phyloP scores from a whole-genome alignment of 2,329 filamentous ascomycete species.

The Aspergillus sp. region DNA sequence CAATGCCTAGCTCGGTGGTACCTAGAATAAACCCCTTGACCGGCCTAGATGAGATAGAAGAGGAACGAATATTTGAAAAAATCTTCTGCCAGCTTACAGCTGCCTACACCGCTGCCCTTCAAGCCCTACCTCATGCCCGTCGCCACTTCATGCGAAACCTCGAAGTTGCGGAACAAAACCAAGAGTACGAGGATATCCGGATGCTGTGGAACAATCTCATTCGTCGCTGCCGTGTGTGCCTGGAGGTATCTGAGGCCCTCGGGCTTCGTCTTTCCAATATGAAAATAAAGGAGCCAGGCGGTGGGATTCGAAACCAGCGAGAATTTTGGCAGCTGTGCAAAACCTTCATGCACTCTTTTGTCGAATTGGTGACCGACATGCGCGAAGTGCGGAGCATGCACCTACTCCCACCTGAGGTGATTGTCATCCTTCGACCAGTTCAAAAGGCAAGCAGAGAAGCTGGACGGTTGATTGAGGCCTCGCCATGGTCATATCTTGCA shows the following conservation, averaged over 20 bases:
- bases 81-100: slow-evolving; percentile 75
- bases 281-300: slow-evolving; percentile 79
- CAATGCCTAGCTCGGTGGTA: slow-evolving; percentile 44
- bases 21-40: slow-evolving; percentile 54
- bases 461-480: slow-evolving; percentile 67
- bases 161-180: slow-evolving; percentile 61
- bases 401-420: slow-evolving; percentile 63
- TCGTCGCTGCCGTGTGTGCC: slow-evolving; percentile 66
- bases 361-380: slow-evolving; percentile 49
- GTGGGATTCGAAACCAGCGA: slow-evolving; percentile 59
- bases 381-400: slow-evolving; percentile 48
- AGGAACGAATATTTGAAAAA: slow-evolving; percentile 77
- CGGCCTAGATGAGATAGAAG: slow-evolving; percentile 68
- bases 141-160: slow-evolving; percentile 65
- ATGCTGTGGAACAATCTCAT: slow-evolving; percentile 71
- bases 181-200: slow-evolving; percentile 59
- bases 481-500: slow-evolving; percentile 61
- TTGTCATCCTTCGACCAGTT: slow-evolving; percentile 72
- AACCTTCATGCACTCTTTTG: slow-evolving; percentile 50
- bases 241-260: slow-evolving; percentile 72
- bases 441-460: slow-evolving; percentile 83
- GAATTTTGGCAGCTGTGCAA: slow-evolving; percentile 72
- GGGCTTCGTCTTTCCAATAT: slow-evolving; percentile 72
- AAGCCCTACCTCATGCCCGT: slow-evolving; percentile 68
- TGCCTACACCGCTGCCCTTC: slow-evolving; percentile 71